Percentiles rank a stretch among this genome's conserved stretches.
Conservation (phyloP, 2,329 filamentous ascomycete species). For the Tolypocladium capitatum region DNA sequence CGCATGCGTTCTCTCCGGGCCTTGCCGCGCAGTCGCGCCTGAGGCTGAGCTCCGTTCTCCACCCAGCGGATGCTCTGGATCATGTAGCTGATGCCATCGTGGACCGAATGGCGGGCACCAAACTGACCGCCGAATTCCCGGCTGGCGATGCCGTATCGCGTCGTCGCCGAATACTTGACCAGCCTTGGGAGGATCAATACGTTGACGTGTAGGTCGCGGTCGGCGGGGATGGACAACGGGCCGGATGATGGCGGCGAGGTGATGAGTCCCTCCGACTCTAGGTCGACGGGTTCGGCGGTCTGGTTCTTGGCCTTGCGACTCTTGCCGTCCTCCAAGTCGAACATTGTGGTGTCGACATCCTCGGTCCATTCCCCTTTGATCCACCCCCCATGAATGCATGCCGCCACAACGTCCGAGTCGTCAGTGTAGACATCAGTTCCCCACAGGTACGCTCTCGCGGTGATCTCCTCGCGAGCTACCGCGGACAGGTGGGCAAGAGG, state of each 20-base stretch:
- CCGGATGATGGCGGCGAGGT: constrained; percentile 42
- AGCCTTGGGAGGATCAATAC: constrained; percentile 70
- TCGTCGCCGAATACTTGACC: constrained; percentile 60
- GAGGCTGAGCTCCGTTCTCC: constrained; percentile 53
- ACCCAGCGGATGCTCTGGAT: constrained; percentile 76
- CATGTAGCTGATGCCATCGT: constrained; percentile 85
- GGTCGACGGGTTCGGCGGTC: constrained; percentile 15
- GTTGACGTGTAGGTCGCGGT: constrained; percentile 77
- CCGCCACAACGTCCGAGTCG: constrained; percentile 85
- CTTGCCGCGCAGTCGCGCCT: constrained; percentile 42
- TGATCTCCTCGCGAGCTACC: constrained; percentile 68
- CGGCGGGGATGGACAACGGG: constrained; percentile 49
- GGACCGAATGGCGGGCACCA: constrained; percentile 31
- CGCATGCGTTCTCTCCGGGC: constrained; percentile 43
- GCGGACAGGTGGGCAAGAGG: constrained; percentile 63
- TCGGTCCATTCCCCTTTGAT: constrained; percentile 79
- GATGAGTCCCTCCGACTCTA: constrained; percentile 30
- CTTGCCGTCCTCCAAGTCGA: constrained; percentile 36
- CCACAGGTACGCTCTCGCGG: constrained; percentile 69
- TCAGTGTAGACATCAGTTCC: constrained; percentile 92
- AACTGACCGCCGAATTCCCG: constrained; percentile 56
- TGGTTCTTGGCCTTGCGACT: constrained; percentile 19
- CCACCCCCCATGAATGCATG: constrained; percentile 88
- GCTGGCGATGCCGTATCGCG: constrained; percentile 69
- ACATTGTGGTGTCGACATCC: constrained; percentile 56